Evolutionary conservation across 2,329 filamentous ascomycete species (phyloP), one percentile per base, ranked within the genome.

Genomic region (Malbranchea cinnamomea): DNA sequence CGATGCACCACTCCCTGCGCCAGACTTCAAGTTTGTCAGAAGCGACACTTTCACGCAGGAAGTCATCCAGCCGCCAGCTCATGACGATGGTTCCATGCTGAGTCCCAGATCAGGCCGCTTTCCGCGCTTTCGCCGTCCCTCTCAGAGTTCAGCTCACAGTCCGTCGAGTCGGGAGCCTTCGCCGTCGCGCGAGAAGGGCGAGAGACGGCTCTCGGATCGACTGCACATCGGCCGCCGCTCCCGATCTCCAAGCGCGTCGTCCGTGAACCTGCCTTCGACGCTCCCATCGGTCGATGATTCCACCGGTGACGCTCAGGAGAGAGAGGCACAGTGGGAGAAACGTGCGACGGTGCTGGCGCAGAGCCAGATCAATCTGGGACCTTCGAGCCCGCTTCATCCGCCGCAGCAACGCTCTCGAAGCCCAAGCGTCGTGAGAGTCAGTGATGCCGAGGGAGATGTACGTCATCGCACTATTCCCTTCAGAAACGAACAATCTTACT

Each of bases 301-400:
- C 40, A 49, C 58, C 33, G 62, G 60, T 19, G 59, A 63, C 41
- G 56, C 52, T 35, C 57, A 65, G 39, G 65, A 67, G 15, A 59
- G 62, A 30, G 79, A 91, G 61, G 71, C 72, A 35, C 69, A 78
- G 56, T 98, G 89, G 89, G 89, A 95, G 65, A 77, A 80, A 60
- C 68, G 87, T 36, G 89, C 89, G 16, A 94, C 85, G n/a, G 71
- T 91, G 36, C 62, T 95, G 40, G 87, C 82, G 18, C 70, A 69
- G 42, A 65, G 53, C 36, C 62, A 64, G 35, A 57, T 62, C 28
- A 50, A 61, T 37, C 60, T 52, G 38, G 46, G 38, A 9, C 20
- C 20, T 21, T 13, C 20, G 7, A 16, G 19, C n/a, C n/a, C n/a
- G n/a, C n/a, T n/a, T n/a, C n/a, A 26, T 10, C 31, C 30, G 6